phyloP scores from a whole-genome alignment of 805 yeast genomes.

The Myxozyma geophila region DNA sequence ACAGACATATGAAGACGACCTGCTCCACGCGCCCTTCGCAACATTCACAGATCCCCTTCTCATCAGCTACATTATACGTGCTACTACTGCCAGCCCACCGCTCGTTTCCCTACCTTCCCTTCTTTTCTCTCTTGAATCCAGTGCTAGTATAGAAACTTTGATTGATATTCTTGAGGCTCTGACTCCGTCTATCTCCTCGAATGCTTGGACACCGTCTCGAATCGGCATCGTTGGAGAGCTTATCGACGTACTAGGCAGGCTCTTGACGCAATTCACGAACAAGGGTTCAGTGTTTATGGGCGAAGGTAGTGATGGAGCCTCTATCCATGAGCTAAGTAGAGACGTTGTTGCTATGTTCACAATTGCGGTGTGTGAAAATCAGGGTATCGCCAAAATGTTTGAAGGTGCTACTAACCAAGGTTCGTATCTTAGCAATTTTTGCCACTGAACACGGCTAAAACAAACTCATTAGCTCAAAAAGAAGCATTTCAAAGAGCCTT shows the following conservation, averaged over 20 bases:
- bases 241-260: not conserved
- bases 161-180: slow-evolving; percentile 17
- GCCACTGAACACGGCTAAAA: not conserved
- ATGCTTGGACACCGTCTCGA: not conserved
- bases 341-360: slow-evolving; percentile 20
- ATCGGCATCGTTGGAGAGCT: not conserved
- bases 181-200: slow-evolving; percentile 5
- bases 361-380: slow-evolving; percentile 5
- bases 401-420: not conserved
- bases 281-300: not conserved
- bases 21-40: slow-evolving; percentile 20
- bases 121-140: slow-evolving; percentile 1
- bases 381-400: not conserved
- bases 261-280: slow-evolving; percentile 1
- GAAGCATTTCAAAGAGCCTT: slow-evolving; percentile 1
- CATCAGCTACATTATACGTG: slow-evolving; percentile 16
- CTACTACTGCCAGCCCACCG: slow-evolving; percentile 8
- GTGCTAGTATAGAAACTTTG: not conserved
- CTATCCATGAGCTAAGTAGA: slow-evolving; percentile 7
- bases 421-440: not conserved
- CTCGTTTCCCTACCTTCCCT: slow-evolving; percentile 17
- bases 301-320: not conserved
- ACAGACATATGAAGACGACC: slow-evolving; percentile 6
- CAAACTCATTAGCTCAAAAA: slow-evolving; percentile 4
- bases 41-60: slow-evolving; percentile 31